Base-by-base conservation (phyloP, 352 stramenopile species). In the Aphanomyces stellatus region DNA sequence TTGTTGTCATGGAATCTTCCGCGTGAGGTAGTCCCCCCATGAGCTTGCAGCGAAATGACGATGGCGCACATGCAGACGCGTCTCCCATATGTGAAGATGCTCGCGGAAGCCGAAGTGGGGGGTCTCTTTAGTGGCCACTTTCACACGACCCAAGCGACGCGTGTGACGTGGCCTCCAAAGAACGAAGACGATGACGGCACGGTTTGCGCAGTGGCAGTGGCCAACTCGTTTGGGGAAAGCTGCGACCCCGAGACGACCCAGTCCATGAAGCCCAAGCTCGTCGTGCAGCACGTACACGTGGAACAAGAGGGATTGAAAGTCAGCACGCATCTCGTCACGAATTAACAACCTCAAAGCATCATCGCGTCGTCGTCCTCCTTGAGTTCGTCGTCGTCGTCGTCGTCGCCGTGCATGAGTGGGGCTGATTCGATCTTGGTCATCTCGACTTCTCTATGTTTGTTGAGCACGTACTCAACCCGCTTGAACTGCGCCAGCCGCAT, bases 401-500 rank as follows among this genome's bases (percentile, higher is more conserved):
- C 46, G 41, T 67, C 60, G 37, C 57, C 60, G 41, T 51, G 19
- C 41, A 59, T 59, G 34, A 67, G 60, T 28, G 24, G 43, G 8
- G 49, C n/a, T 17, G 51, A 22, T 30, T 65, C 60, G 31, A 67
- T 24, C 17, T 33, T 33, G 49, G 49, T 35, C 49, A 57, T 57
- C 27, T 67, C 60, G 8, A 63, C 35, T 22, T 67, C 24, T 3
- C 22, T 13, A 24, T 67, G 60, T 24, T 67, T 67, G 37, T 67
- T 67, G 37, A 67, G 48, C 11, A 49, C 60, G 27, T 67, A 37
- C 41, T 37, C 57, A 4, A 67, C 60, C 19, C 60, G 60, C 35
- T 67, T 51, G 25, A 67, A 67, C 11, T 67, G 60, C 19, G 60
- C 60, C 49, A 57, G 28, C 17, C 60, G 60, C 30, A 57, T 51